A percentile compares a stretch with the other conserved stretches of the same genome.
These are phyloP conservation scores for Protomyces inouyei DNA, from an alignment of 1,139 yeast species.

Conservation along the genomic window DNA sequence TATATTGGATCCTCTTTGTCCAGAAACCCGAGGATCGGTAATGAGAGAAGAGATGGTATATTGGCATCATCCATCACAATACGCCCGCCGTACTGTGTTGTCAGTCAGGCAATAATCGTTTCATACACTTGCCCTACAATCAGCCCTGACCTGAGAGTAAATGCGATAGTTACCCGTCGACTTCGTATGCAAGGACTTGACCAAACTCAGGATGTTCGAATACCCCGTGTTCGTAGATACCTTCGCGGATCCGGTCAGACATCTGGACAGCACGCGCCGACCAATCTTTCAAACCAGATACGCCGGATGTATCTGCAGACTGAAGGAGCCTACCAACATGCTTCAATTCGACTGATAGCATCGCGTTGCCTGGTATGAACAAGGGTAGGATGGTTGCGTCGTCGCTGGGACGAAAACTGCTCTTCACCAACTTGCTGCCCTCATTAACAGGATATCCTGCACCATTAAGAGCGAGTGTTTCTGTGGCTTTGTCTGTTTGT, in stretches of 20 bases:
- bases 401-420: conserved; percentile 89
- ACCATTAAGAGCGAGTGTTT: conserved; percentile 72
- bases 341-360: conserved; percentile 59
- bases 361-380: conserved; percentile 83
- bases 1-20: conserved; percentile 54
- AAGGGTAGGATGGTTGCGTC: conserved; percentile 79
- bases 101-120: too few relatives aligned
- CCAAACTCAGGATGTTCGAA: conserved; percentile 66
- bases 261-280: conserved; percentile 39
- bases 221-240: conserved; percentile 61
- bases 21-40: conserved; percentile 74
- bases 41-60: conserved; percentile 71
- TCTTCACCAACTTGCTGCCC: conserved; percentile 66
- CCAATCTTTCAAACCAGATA: conserved; percentile 27
- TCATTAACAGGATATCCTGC: conserved; percentile 76
- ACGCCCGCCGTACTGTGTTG: conserved; percentile 53
- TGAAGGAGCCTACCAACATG: conserved; percentile 30
- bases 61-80: conserved; percentile 87
- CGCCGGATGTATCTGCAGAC: conserved; percentile 25
- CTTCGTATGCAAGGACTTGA: conserved; percentile 77
- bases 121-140: too few relatives aligned
- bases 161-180: conserved; percentile 53
- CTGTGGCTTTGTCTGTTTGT: conserved; percentile 62
- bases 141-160: too few relatives aligned
- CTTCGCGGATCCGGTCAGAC: conserved; percentile 48